These are phyloP conservation scores for Ceraceosorus bombacis DNA, from an alignment of 1,284 basidiomycete genomes.

Conservation along the genomic window DNA sequence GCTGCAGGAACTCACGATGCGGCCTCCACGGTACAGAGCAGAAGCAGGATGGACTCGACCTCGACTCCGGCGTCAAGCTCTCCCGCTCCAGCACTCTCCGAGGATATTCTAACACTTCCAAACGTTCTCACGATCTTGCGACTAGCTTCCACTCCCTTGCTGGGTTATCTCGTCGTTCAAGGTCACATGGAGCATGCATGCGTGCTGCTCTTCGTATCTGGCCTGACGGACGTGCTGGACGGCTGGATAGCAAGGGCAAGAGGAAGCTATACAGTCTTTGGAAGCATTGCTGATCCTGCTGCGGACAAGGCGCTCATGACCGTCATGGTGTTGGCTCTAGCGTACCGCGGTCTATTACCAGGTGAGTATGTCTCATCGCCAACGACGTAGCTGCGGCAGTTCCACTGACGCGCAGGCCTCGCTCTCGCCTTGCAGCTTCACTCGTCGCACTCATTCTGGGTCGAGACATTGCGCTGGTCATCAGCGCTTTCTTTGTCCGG, in stretches of 20 bases:
- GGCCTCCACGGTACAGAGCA: too few relatives aligned
- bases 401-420: background rate
- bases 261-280: conserved; percentile 64
- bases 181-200: conserved; percentile 74
- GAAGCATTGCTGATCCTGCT: conserved; percentile 89
- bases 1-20: too few relatives aligned
- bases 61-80: too few relatives aligned
- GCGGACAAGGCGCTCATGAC: conserved; percentile 96
- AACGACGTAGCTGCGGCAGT: background rate
- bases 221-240: conserved; percentile 82
- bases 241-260: conserved; percentile 83
- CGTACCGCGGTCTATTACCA: conserved; percentile 76
- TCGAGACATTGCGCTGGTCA: conserved; percentile 73
- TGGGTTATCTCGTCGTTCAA: conserved; percentile 85
- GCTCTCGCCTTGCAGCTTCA: conserved; percentile 57
- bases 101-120: conserved; percentile 92
- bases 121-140: conserved; percentile 82
- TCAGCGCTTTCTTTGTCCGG: conserved; percentile 89
- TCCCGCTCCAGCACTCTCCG: conserved; percentile 48
- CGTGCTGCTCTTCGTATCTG: conserved; percentile 74
- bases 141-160: conserved; percentile 75
- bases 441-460: conserved; percentile 80
- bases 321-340: conserved; percentile 78
- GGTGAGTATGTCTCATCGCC: conserved; percentile 52
- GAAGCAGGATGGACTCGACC: too few relatives aligned